phyloP scores from a whole-genome alignment of 2,329 filamentous ascomycete genomes.

The Rhynchosporium graminicola region DNA sequence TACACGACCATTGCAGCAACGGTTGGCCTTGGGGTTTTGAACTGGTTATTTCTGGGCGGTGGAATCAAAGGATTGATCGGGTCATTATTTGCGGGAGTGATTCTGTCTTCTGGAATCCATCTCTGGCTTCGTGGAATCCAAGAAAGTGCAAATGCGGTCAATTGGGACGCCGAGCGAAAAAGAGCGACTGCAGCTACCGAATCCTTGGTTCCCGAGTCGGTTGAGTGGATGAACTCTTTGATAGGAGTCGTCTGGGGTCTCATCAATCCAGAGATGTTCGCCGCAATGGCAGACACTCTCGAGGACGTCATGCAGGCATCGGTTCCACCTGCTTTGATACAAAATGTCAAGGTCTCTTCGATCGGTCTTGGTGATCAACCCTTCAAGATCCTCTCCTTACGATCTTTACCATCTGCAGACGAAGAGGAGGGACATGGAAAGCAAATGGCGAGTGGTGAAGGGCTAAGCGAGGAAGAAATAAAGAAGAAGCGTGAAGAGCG shows the following conservation, averaged over 20 bases:
- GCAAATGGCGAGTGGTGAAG: constrained; percentile 14
- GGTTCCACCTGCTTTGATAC: constrained; percentile 28
- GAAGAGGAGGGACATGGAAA: constrained; percentile 20
- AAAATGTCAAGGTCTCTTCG: constrained; percentile 28
- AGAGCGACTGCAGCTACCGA: constrained; percentile 27
- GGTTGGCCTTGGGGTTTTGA: constrained; percentile 23
- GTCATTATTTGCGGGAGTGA: constrained; percentile 25
- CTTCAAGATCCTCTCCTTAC: constrained; percentile 28
- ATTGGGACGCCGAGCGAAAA: constrained; percentile 29
- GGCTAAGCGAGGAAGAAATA: constrained; percentile 24
- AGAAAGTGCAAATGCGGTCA: constrained; percentile 29
- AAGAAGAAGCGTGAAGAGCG: constrained; percentile 25
- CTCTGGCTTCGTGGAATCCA: constrained; percentile 30
- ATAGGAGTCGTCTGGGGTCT: constrained; percentile 28
- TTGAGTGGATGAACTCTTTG: constrained; percentile 31
- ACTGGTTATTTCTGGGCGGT: constrained; percentile 25
- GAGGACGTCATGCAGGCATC: constrained; percentile 33
- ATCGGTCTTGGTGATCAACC: constrained; percentile 30
- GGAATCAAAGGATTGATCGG: constrained; percentile 25
- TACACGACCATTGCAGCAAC: constrained; percentile 24
- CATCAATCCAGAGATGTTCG: constrained; percentile 32
- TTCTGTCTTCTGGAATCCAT: constrained; percentile 29
- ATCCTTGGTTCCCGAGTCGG: constrained; percentile 27
- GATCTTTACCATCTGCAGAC: constrained; percentile 27
- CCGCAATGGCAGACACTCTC: constrained; percentile 29